Conservation (phyloP, 192 early-diverging fungal species). For the Kickxella alabastrina region DNA sequence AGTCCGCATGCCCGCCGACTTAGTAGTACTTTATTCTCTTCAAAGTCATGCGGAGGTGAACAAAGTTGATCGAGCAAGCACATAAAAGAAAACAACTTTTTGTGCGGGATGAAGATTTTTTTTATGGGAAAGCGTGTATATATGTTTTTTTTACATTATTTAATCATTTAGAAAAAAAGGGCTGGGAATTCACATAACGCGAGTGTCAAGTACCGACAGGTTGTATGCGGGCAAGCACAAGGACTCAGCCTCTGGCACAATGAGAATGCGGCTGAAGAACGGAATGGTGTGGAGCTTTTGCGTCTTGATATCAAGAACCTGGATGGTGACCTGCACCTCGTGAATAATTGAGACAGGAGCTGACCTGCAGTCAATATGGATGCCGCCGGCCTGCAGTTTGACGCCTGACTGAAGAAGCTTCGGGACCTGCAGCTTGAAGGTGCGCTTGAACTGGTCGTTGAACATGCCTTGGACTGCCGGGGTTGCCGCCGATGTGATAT, state of each 20-base stretch:
- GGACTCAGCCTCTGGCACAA: conserved; percentile 34
- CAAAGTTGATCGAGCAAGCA: no score
- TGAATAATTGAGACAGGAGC: conserved; percentile 32
- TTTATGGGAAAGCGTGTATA: no score
- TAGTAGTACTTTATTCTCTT: no score
- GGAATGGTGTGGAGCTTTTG: conserved; percentile 29
- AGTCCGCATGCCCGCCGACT: no score
- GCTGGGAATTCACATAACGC: no score
- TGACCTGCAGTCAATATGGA: conserved; percentile 40
- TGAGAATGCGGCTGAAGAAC: conserved; percentile 22
- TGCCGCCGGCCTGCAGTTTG: conserved; percentile 1
- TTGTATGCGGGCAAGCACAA: conserved; percentile 34
- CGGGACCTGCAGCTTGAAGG: conserved; percentile 19
- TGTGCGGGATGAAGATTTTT: no score
- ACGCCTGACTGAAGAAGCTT: conserved; percentile 1
- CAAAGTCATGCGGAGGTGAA: no score
- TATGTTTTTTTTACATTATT: conserved; percentile 4
- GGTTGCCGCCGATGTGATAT: no score
- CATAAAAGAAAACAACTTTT: no score
- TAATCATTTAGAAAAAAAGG: no score
- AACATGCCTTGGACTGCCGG: conserved; percentile 15
- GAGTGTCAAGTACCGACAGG: conserved; percentile 19
- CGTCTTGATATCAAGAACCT: conserved; percentile 15
- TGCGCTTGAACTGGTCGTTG: conserved; percentile 15
- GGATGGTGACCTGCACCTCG: conserved; percentile 15